Evolutionary conservation across 805 yeast genomes (phyloP), one percentile per base, ranked within the genome.

Genomic region (Nakazawaea siamensis): DNA sequence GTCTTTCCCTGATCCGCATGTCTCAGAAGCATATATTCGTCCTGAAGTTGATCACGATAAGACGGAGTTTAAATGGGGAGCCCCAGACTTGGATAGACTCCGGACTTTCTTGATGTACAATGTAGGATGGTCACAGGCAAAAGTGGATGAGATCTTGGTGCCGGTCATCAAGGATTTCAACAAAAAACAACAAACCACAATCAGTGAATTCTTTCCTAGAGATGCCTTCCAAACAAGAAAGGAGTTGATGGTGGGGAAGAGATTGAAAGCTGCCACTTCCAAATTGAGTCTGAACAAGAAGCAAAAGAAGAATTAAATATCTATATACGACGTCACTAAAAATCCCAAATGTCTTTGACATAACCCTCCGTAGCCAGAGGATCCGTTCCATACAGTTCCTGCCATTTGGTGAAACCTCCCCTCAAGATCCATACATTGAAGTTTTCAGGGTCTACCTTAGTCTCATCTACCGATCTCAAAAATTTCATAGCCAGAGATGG

Each of bases 371-470:
- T 85, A 7, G 80, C 76, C 2, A 52, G 43, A 1, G 43, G 43
- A 46, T 87, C 94, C 2, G 60, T 64, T 2, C 96, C 95, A 50
- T 80, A 88, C 5, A 59, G 51, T 33, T 66, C 62, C 44, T 84
- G 95, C 97, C 97, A 90, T 35, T 67, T 67, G 26, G 70, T 72
- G 55, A 90, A 92, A 0, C 98, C 97, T 4, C 95, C 97, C 41
- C 68, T 57, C 24, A 92, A 60, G 2, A 90, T 79, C 67, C 76
- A 80, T 2, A 90, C 74, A 21, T 68, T 59, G 38, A 74, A 65
- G 5, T 55, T 49, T 2, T 57, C 53, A 21, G 43, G 25, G 16
- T 49, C 56, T 12, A 28, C 20, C 2, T 47, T 47, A 12, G 56
- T 34, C 10, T 58, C 64, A 29, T 57, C 53, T 11, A 70, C 58